Conservation (phyloP, 371 early-diverging fungal species). For the Funneliformis caledonium region DNA sequence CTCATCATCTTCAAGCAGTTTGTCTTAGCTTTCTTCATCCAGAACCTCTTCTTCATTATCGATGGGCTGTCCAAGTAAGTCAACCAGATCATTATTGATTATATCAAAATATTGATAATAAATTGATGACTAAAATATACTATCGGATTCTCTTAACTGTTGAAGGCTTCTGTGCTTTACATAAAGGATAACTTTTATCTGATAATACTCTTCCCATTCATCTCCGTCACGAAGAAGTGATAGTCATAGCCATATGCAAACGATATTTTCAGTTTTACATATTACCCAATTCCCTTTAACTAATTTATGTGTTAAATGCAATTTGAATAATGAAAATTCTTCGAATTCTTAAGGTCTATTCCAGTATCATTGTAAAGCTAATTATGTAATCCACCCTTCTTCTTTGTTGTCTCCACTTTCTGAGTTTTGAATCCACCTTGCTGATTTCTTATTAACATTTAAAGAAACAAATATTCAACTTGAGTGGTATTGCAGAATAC, state of each 20-base stretch:
- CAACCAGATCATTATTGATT: neutral
- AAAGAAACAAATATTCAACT: too few species aligned
- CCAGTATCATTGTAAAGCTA: neutral
- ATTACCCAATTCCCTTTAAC: too few species aligned
- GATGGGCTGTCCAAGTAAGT: neutral
- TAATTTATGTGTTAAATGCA: too few species aligned
- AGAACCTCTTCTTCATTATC: neutral
- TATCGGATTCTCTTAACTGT: neutral
- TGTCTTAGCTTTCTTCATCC: neutral
- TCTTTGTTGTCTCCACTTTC: neutral
- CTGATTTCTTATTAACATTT: neutral
- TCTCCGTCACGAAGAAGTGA: neutral
- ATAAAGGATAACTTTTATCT: neutral
- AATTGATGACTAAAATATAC: neutral
- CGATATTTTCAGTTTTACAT: neutral
- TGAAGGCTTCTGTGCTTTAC: neutral
- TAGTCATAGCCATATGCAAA: neutral
- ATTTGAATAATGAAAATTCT: neutral
- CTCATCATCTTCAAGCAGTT: neutral
- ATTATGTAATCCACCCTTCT: neutral
- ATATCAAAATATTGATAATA: neutral
- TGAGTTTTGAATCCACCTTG: neutral
- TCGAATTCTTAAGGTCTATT: neutral
- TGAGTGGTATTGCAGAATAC: too few species aligned
- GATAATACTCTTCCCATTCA: constrained; percentile 9